Evolutionary conservation across 306 rosid species (phyloP).

Genomic region (Casuarina cunninghamiana): DNA sequence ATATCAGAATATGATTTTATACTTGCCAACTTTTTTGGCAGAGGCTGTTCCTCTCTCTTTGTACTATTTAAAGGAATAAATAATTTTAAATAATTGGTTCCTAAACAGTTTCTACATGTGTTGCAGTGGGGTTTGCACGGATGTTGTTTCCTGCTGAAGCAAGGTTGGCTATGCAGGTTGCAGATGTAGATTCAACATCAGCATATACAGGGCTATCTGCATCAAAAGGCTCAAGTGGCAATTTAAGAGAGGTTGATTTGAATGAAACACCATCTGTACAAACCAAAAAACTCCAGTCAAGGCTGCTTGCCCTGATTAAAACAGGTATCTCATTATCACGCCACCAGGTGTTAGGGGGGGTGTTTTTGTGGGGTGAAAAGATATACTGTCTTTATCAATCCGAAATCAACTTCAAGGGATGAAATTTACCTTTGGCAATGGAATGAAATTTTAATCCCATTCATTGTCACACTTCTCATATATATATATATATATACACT

Average conservation of each 20-base stretch:
- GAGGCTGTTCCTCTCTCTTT: neutral
- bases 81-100: neutral
- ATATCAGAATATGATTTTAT: neutral
- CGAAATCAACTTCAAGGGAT: no score
- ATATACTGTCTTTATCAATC: neutral
- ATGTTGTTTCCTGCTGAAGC: constrained; percentile 84
- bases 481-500: no score
- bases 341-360: neutral
- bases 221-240: constrained; percentile 51
- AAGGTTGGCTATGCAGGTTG: constrained; percentile 74
- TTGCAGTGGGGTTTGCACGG: constrained; percentile 78
- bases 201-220: constrained; percentile 25
- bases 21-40: neutral
- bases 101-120: constrained; percentile 1
- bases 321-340: constrained; percentile 55
- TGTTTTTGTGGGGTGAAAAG: neutral
- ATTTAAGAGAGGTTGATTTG: constrained; percentile 66
- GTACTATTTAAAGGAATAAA: neutral
- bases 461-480: no score
- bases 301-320: constrained; percentile 61
- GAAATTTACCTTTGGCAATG: no score
- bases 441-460: no score
- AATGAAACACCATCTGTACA: constrained; percentile 70
- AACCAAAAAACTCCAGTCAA: constrained; percentile 59
- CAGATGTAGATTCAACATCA: constrained; percentile 54